A percentile compares a stretch with the other conserved stretches of the same genome.
Conservation (phyloP, 495 filamentous ascomycete species). For the Glarea lozoyensis region DNA sequence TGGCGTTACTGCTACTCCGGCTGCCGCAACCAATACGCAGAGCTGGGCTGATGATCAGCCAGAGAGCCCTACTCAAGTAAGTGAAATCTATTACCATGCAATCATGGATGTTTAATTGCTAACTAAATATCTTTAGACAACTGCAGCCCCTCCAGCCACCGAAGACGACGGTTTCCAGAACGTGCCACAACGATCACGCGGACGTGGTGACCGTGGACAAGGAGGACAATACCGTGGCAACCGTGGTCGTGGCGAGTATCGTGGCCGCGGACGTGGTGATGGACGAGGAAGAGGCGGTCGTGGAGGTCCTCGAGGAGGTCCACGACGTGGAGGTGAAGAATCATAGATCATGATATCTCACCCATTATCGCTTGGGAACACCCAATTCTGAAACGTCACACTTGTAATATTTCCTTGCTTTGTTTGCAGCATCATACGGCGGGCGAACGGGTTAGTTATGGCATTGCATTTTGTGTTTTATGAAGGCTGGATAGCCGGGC, state of each 20-base stretch:
- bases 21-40: conserved; percentile 40
- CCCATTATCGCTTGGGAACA: not conserved
- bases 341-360: conserved; percentile 7
- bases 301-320: conserved; percentile 12
- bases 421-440: conserved; percentile 16
- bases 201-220: conserved; percentile 37
- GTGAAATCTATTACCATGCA: conserved; percentile 9
- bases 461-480: no score
- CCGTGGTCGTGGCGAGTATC: conserved; percentile 41
- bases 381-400: conserved; percentile 4
- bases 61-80: conserved; percentile 28
- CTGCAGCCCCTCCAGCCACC: conserved; percentile 24
- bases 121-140: conserved; percentile 9
- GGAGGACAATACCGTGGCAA: conserved; percentile 28
- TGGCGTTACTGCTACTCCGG: conserved; percentile 49
- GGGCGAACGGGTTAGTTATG: no score
- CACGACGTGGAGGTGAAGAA: conserved; percentile 16
- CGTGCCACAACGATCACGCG: conserved; percentile 54
- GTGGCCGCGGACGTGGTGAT: conserved; percentile 36
- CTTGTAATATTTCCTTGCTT: conserved; percentile 16
- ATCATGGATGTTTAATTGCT: not conserved
- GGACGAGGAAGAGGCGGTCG: conserved; percentile 25
- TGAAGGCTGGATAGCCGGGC: conserved; percentile 1
- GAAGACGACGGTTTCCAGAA: conserved; percentile 61
- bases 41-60: conserved; percentile 65